Evolutionary conservation across 129 eudicot genomes (phyloP).

Genomic region (Solidago caesia): DNA sequence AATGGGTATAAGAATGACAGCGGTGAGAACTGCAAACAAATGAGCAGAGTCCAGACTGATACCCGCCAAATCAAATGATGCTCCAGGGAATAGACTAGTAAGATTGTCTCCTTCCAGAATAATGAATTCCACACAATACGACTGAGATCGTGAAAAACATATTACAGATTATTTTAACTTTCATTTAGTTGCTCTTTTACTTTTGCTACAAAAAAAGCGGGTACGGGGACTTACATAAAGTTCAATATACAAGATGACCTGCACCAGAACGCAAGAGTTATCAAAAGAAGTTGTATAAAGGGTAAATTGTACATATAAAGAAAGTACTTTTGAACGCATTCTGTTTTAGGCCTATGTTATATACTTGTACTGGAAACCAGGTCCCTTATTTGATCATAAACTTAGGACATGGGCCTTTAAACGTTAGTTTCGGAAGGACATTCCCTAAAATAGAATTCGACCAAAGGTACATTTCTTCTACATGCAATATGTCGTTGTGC

Average conservation of each 20-base stretch:
- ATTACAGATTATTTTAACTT: background rate
- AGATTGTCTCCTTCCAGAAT: constrained; percentile 92
- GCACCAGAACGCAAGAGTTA: constrained; percentile 41
- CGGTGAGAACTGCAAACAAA: constrained; percentile 62
- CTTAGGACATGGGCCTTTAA: background rate
- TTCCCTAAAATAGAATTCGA: background rate
- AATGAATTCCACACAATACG: constrained; percentile 90
- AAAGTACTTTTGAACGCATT: background rate
- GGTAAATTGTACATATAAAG: constrained; percentile 1
- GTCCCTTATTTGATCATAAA: background rate
- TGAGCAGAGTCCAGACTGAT: constrained; percentile 61
- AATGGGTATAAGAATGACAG: constrained; percentile 68
- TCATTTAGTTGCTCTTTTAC: background rate
- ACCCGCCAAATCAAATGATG: constrained; percentile 51
- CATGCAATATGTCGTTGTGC: background rate
- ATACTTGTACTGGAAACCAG: background rate
- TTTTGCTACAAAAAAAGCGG: background rate
- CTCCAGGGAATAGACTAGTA: constrained; percentile 65
- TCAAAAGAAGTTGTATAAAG: constrained; percentile 16
- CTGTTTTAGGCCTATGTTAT: background rate
- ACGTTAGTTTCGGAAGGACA: background rate
- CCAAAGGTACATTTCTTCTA: too few relatives aligned
- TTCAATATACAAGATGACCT: constrained; percentile 80
- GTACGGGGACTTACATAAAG: constrained; percentile 71
- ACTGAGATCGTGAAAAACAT: constrained; percentile 43